Evolutionary conservation across 1,284 basidiomycete genomes (phyloP).

Genomic region (Moesziomyces antarcticus): DNA sequence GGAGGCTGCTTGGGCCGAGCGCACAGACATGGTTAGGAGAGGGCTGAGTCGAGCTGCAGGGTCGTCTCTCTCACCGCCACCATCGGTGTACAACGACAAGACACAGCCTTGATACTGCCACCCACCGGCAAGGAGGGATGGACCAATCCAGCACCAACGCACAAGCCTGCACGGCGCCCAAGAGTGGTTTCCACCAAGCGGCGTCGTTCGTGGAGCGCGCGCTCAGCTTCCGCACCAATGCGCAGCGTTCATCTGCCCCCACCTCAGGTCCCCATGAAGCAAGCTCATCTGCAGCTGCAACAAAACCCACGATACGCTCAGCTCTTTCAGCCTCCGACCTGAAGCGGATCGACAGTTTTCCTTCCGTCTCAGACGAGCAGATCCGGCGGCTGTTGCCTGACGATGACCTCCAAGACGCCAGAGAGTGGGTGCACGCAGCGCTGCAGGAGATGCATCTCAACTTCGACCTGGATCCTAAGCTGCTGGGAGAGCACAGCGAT

Average conservation of each 20-base stretch:
- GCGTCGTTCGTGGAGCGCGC: constrained; percentile 45
- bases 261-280: constrained; percentile 9
- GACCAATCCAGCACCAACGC: background rate
- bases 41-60: background rate
- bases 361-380: constrained; percentile 23
- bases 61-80: background rate
- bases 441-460: constrained; percentile 59
- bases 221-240: constrained; percentile 35
- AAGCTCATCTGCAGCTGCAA: background rate
- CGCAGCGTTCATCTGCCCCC: constrained; percentile 14
- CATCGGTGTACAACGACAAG: background rate
- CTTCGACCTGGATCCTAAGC: constrained; percentile 53
- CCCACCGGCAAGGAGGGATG: too few relatives aligned
- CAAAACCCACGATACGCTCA: constrained; percentile 8
- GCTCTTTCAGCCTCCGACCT: constrained; percentile 19
- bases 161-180: constrained; percentile 2
- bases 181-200: constrained; percentile 44
- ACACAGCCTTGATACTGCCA: too few relatives aligned
- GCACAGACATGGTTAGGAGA: background rate
- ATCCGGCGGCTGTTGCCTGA: constrained; percentile 38
- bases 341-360: constrained; percentile 31
- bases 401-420: constrained; percentile 14
- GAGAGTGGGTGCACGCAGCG: constrained; percentile 34
- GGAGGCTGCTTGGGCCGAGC: background rate
- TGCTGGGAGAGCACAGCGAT: constrained; percentile 48